Base-by-base conservation (phyloP, 2,329 filamentous ascomycete species). In the Penicillium sp. region DNA sequence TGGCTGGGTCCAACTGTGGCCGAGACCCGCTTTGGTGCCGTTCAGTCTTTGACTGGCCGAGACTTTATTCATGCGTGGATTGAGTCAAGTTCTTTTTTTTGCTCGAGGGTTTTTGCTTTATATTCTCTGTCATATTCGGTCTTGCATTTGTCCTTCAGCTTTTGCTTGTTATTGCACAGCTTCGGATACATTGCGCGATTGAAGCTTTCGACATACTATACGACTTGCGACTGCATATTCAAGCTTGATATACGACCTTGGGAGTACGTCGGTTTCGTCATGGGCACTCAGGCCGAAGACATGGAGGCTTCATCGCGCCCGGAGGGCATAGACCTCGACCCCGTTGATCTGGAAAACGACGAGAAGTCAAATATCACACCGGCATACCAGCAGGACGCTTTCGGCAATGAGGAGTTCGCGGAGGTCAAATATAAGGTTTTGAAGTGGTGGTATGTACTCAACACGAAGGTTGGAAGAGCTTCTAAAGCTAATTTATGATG, bases 351-450 rank as follows among this genome's bases (percentile, higher is more conserved):
- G 4, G 54, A 53, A 25, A 18, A 35, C 14, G 53, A 50, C 27
- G 63, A 67, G 46, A 65, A 64, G 40, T 39, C 54, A 7, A 40
- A 55, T 10, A 31, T 30, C 30, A 42, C 39, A 1, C 58, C 62
- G 14, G 45, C 57, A 14, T 64, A 64, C 40, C 46, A 54, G 30
- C 58, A 64, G 31, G 72, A 74, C 59, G 66, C 71, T n/a, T 74
- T 74, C 57, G 71, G 72, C 8, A 60, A 74, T 51, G 72, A 75
- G 54, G 66, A 69, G 33, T 58, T 62, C 33, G 66, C 70, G 5
- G 74, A 76, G 50, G 73, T 81, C 49, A 75, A 81, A 54, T 81
- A 80, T 63, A 76, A 76, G 57, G 76, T 76, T 0, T 71, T 79
- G 69, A 69, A 69, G 50, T 82, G 79, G 79, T 69, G 66, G 66